Evolutionary conservation across 148 eudicot genomes (phyloP).

Genomic region (Suaeda aralocaspica): DNA sequence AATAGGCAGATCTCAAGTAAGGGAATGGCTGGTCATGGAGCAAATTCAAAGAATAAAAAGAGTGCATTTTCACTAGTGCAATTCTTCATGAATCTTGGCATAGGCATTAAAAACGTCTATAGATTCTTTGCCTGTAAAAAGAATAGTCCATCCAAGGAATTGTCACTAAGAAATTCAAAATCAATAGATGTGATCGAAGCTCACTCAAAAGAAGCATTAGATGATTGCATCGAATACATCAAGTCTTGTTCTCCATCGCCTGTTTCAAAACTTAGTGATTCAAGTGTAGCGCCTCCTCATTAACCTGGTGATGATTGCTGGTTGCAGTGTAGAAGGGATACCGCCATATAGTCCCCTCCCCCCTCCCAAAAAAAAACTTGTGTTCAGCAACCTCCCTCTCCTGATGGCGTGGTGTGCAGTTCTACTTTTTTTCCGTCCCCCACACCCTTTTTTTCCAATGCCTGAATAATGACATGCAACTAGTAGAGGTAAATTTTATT

Average conservation of each 20-base stretch:
- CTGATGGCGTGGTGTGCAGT: too few relatives aligned
- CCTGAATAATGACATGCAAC: not conserved
- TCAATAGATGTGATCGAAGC: conserved; percentile 32
- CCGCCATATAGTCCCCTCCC: too few relatives aligned
- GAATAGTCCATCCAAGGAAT: conserved; percentile 19
- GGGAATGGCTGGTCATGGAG: not conserved
- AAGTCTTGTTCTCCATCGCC: conserved; percentile 33
- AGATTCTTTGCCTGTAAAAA: conserved; percentile 21
- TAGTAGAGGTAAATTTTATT: not conserved
- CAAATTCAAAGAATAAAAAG: not conserved
- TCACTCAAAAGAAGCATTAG: conserved; percentile 49
- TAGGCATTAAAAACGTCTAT: conserved; percentile 9
- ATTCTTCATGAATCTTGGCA: conserved; percentile 3
- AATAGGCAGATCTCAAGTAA: not conserved
- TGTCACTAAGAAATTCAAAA: conserved; percentile 20
- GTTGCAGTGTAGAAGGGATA: not conserved
- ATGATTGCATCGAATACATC: conserved; percentile 53
- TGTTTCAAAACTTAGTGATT: not conserved
- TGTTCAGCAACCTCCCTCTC: too few relatives aligned
- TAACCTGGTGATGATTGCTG: not conserved
- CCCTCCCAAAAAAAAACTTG: too few relatives aligned
- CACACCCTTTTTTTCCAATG: not conserved
- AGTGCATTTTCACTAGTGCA: not conserved
- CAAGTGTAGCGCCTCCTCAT: not conserved
- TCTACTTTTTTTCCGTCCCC: too few relatives aligned